Conservation (phyloP, 106 monocot genomes). For the Platanthera guangdongensis region DNA sequence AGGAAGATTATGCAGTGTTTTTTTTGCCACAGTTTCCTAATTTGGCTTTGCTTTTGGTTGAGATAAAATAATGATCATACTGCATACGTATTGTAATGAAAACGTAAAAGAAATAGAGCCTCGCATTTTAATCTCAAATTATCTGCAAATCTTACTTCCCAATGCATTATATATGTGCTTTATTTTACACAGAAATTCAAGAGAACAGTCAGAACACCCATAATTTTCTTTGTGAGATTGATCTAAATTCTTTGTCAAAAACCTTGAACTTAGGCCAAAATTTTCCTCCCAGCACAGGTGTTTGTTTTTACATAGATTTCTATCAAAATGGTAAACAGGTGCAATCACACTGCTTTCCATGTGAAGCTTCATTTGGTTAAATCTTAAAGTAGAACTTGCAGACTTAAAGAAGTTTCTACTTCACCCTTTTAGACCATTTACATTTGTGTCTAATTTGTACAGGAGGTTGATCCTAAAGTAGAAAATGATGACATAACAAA, state of each 20-base stretch:
- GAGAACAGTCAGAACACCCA: background rate
- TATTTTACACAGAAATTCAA: background rate
- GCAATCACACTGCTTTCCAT: background rate
- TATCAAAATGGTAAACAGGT: background rate
- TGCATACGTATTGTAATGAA: background rate
- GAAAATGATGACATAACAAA: constrained; percentile 74
- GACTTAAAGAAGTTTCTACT: background rate
- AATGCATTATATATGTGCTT: background rate
- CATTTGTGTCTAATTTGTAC: background rate
- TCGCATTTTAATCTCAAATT: background rate
- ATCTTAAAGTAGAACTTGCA: background rate
- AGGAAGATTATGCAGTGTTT: background rate
- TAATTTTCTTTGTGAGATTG: background rate
- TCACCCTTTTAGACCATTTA: background rate
- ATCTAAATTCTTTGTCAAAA: background rate
- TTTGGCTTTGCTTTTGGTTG: background rate
- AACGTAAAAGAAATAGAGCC: background rate
- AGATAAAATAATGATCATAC: background rate
- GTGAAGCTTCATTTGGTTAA: background rate
- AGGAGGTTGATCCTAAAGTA: constrained; percentile 94
- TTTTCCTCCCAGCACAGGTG: background rate
- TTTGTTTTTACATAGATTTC: background rate
- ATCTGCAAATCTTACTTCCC: background rate
- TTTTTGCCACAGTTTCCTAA: background rate
- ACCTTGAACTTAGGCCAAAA: background rate